These are phyloP conservation scores for Nyctanthes arbortristis DNA, from an alignment of 257 asterid species.

Conservation along the genomic window DNA sequence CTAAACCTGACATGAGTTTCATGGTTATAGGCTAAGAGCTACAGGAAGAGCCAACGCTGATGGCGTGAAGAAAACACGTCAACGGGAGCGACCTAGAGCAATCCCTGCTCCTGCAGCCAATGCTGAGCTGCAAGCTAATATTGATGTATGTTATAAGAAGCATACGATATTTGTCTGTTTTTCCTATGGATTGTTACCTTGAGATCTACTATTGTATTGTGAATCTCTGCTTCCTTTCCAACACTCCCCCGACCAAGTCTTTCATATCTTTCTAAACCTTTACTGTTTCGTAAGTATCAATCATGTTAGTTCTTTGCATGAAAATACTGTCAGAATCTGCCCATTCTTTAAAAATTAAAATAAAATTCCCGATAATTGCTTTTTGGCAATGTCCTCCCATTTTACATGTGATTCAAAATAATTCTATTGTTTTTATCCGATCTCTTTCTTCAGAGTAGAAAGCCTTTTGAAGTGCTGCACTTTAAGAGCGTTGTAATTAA, in stretches of 20 bases:
- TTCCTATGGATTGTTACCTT: background rate
- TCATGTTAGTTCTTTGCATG: background rate
- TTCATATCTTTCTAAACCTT: background rate
- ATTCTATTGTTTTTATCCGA: background rate
- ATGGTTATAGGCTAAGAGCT: constrained; percentile 55
- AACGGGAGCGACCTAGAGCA: constrained; percentile 64
- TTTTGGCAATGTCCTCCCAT: too few species aligned
- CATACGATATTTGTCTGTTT: background rate
- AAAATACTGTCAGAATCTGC: background rate
- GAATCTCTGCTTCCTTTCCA: background rate
- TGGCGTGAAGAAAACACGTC: constrained; percentile 57
- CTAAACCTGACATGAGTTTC: constrained; percentile 13
- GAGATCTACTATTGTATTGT: background rate
- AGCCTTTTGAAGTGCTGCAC: background rate
- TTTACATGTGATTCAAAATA: too few species aligned
- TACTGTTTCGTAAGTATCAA: background rate
- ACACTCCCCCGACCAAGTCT: background rate
- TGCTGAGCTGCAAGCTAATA: constrained; percentile 80
- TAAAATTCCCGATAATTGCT: too few species aligned
- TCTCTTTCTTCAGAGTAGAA: background rate
- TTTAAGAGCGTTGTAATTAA: background rate
- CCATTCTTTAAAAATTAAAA: too few species aligned
- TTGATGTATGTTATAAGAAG: constrained; percentile 56
- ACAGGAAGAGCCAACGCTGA: constrained; percentile 65
- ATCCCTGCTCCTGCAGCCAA: constrained; percentile 85